A percentile compares a stretch with the other conserved stretches of the same genome.
phyloP scores from a whole-genome alignment of 139 green algal genomes.

The Volvox reticuliferus region DNA sequence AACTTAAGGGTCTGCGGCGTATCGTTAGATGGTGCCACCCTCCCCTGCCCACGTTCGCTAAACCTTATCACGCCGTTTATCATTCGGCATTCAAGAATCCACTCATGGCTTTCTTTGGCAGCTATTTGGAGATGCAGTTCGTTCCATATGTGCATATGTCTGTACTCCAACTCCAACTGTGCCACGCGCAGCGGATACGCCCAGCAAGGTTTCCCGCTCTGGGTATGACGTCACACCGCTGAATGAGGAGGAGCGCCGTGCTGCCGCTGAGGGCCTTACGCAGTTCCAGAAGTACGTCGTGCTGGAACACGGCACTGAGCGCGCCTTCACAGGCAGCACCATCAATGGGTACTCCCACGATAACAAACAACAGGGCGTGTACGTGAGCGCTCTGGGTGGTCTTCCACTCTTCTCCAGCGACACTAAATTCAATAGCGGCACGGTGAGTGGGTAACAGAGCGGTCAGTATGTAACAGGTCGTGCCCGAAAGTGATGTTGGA shows the following conservation, averaged over 20 bases:
- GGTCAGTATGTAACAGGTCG: no score
- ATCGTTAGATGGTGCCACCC: no score
- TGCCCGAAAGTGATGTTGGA: no score
- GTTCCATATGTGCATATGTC: no score
- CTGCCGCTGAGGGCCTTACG: conserved; percentile 62
- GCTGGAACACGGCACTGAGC: conserved; percentile 81
- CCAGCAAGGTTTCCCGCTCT: conserved; percentile 62
- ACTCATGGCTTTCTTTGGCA: no score
- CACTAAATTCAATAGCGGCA: conserved; percentile 86
- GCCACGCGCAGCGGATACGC: neutral
- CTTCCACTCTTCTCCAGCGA: conserved; percentile 84
- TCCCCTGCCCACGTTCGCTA: no score
- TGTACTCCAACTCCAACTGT: no score
- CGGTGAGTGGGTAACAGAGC: conserved; percentile 38
- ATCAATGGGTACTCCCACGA: conserved; percentile 80
- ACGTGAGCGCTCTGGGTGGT: conserved; percentile 74
- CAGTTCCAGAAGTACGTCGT: conserved; percentile 71
- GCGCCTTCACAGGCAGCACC: conserved; percentile 77
- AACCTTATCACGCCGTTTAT: no score
- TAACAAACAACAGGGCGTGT: conserved; percentile 81
- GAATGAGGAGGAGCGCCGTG: conserved; percentile 67
- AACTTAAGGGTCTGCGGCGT: no score
- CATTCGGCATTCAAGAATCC: no score
- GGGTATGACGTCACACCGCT: conserved; percentile 87
- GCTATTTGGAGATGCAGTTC: no score